Evolutionary conservation across 2,329 filamentous ascomycete genomes (phyloP), one percentile per base, ranked within the genome.

Genomic region (Dactylonectria macrodidyma): DNA sequence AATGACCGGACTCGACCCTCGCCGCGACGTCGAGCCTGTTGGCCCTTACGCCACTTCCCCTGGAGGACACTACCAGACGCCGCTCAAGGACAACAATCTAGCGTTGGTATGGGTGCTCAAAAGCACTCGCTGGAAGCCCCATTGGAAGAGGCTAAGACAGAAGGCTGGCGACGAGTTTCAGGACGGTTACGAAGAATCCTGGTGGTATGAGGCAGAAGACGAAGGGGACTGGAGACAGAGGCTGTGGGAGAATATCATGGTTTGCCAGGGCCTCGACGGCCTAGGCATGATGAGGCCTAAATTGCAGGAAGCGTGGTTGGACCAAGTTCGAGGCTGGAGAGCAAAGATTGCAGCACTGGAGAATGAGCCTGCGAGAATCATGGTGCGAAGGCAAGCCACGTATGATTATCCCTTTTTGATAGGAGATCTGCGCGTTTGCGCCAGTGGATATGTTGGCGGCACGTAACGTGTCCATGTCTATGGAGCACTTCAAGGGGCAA

Each of bases 171-270:
- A 8, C 2, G 63, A 66, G 10, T 66, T 66, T 51, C 44, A 66
- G 19, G 44, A 61, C n/a, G 63, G 12, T 22, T 66, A 61, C 22
- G 9, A 44, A 19, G 46, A 66, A 9, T 16, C 12, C 7, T 66
- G 63, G 63, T 61, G 56, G 63, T 61, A 38, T 7, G 38, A 41
- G 9, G 51, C 44, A 7, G 26, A 16, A n/a, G 41, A 54, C 44
- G 44, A 57, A 33, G 26, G 48, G 5, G 48, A 54, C 8, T 66
- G 63, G 63, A 44, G 58, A 44, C 63, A 66, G 57, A 30, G 63
- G 9, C 50, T 66, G 7, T 66, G 63, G 63, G 56, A 66, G 57
- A 66, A 61, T 3, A 34, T 61, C 36, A 66, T 66, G 57, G 57
- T 66, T n/a, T 66, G 63, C 11, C 63, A 66, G 50, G 63, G 63